These are phyloP conservation scores for Gastrolobium villosum DNA, from an alignment of 306 rosid genomes.

Conservation along the genomic window DNA sequence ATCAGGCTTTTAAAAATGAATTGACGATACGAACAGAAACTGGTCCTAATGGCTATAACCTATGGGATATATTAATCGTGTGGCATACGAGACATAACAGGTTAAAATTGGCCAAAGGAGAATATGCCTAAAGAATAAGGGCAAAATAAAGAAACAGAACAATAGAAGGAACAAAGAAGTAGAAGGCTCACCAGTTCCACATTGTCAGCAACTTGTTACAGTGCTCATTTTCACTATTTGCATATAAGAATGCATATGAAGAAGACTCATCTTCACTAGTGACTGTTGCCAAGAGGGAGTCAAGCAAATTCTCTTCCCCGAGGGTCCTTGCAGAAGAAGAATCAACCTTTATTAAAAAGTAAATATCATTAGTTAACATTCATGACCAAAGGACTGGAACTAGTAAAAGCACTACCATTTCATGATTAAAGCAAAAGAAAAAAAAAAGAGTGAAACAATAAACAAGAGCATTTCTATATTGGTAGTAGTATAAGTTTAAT, in stretches of 20 bases:
- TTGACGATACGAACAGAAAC: too few relatives aligned
- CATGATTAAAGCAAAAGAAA: too few relatives aligned
- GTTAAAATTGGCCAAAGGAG: not conserved
- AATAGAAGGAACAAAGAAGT: not conserved
- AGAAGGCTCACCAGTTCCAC: constrained; percentile 74
- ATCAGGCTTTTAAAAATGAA: constrained; percentile 18
- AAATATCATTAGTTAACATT: constrained; percentile 34
- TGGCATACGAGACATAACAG: not conserved
- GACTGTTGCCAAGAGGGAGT: constrained; percentile 66
- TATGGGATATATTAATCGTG: not conserved
- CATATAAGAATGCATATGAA: constrained; percentile 67
- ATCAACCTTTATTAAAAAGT: constrained; percentile 58
- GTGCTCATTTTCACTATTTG: constrained; percentile 61
- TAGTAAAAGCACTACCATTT: constrained; percentile 12
- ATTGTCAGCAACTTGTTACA: constrained; percentile 68
- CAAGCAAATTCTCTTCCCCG: constrained; percentile 70
- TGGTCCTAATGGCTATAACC: not conserved
- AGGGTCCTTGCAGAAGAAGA: constrained; percentile 54
- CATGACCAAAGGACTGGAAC: constrained; percentile 13
- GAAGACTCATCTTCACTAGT: constrained; percentile 55
- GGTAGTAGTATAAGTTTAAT: constrained; percentile 14
- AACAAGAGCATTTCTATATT: not conserved
- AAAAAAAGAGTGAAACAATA: not conserved
- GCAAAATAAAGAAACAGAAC: not conserved
- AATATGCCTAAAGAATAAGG: constrained; percentile 4